Conservation (phyloP, 495 filamentous ascomycete genomes). For the Corynascus novoguineensis region DNA sequence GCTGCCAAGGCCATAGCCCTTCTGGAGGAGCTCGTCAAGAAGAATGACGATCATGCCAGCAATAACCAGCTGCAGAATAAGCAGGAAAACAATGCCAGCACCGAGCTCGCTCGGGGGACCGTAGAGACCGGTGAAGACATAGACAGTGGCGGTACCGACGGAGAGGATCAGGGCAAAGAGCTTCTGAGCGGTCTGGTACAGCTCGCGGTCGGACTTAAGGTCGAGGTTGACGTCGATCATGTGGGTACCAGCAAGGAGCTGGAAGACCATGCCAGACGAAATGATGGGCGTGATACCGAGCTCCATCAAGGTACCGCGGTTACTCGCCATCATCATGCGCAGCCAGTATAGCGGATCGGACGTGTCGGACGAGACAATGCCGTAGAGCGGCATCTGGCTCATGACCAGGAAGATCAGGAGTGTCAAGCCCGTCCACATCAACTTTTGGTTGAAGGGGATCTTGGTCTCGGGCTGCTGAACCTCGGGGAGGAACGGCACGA, state of each 20-base stretch:
- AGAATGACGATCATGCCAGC: constrained; percentile 98
- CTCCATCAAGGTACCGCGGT: constrained; percentile 98
- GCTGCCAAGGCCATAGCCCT: constrained; percentile 96
- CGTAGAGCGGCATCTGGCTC: constrained; percentile 98
- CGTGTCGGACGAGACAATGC: constrained; percentile 93
- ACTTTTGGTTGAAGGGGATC: constrained; percentile 95
- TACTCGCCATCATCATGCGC: constrained; percentile 99
- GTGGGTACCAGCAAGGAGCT: constrained; percentile 98
- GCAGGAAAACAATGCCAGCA: constrained; percentile 92
- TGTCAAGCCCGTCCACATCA: constrained; percentile 99
- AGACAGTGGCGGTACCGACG: constrained; percentile 93
- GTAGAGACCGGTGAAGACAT: constrained; percentile 96
- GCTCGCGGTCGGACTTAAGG: constrained; percentile 97
- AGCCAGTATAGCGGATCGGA: constrained; percentile 99
- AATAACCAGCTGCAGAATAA: constrained; percentile 93
- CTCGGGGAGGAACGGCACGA: constrained; percentile 97
- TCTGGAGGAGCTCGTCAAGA: constrained; percentile 97
- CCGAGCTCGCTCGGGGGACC: constrained; percentile 93
- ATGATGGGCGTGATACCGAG: constrained; percentile 99
- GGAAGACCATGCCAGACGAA: constrained; percentile 99
- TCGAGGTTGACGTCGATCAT: constrained; percentile 99
- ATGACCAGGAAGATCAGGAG: constrained; percentile 99
- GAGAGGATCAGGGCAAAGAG: constrained; percentile 97
- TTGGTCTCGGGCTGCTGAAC: constrained; percentile 95
- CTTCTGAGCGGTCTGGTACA: constrained; percentile 99